A percentile compares a stretch with the other conserved stretches of the same genome.
Conservation (phyloP, 78 protist genomes). For the Bodo saltans region DNA sequence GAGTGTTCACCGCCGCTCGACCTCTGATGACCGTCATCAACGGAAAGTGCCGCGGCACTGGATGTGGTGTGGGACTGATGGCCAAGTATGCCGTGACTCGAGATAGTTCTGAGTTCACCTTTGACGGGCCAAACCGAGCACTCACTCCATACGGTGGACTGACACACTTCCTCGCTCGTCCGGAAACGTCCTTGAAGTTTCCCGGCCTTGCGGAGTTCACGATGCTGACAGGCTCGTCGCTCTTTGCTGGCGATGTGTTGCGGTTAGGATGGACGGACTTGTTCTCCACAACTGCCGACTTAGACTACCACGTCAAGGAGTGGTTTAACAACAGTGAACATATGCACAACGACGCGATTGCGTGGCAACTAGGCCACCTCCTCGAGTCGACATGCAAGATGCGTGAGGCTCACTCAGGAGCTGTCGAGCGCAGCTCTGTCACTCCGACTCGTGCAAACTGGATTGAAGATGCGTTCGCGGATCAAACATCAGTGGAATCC, state of each 20-base stretch:
- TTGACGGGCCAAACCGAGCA: not conserved
- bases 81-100: not conserved
- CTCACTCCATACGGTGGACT: not conserved
- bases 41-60: not conserved
- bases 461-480: not conserved
- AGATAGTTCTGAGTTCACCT: not conserved
- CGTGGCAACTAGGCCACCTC: not conserved
- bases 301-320: not conserved
- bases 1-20: not conserved
- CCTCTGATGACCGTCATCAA: not conserved
- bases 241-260: not conserved
- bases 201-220: not conserved
- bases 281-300: not conserved
- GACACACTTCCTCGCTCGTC: not conserved
- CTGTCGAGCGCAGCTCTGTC: not conserved
- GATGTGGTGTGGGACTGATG: not conserved
- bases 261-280: not conserved
- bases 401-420: not conserved
- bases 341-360: not conserved
- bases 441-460: not conserved
- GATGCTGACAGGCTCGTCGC: not conserved
- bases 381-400: not conserved
- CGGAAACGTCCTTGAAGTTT: not conserved
- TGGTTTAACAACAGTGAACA: not conserved
- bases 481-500: not conserved